Conservation (phyloP, 495 filamentous ascomycete species). For the Aspergillus heteromorphus region DNA sequence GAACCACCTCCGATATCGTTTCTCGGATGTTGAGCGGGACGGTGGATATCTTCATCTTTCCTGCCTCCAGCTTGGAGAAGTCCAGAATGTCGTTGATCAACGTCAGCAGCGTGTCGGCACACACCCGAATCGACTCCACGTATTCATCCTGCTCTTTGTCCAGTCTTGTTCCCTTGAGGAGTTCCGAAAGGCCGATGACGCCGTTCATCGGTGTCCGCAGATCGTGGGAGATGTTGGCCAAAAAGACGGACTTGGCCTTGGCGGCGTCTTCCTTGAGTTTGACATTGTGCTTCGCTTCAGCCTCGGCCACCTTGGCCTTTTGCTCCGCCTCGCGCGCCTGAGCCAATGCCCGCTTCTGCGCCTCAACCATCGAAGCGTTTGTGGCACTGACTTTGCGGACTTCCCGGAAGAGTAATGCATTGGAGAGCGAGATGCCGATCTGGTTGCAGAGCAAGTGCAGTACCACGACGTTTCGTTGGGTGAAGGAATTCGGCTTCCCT, state of each 20-base stretch:
- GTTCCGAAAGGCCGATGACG: conserved; percentile 84
- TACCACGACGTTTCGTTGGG: conserved; percentile 80
- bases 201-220: conserved; percentile 82
- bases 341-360: conserved; percentile 75
- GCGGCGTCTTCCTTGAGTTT: conserved; percentile 88
- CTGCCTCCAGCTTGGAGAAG: conserved; percentile 89
- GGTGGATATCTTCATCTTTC: conserved; percentile 89
- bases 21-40: conserved; percentile 80
- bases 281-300: conserved; percentile 78
- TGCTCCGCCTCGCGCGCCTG: conserved; percentile 75
- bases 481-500: conserved; percentile 78
- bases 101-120: conserved; percentile 82
- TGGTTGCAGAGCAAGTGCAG: conserved; percentile 84
- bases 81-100: conserved; percentile 95
- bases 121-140: conserved; percentile 87
- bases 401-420: conserved; percentile 77
- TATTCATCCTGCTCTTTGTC: conserved; percentile 81
- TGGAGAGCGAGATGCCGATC: conserved; percentile 82
- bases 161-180: conserved; percentile 71
- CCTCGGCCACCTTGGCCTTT: conserved; percentile 77
- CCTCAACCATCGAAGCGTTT: conserved; percentile 81
- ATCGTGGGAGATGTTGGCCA: conserved; percentile 89
- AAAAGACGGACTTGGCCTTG: conserved; percentile 85
- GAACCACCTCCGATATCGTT: conserved; percentile 81
- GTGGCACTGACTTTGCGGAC: conserved; percentile 73